Conservation (phyloP, 1,139 yeast species). For the Zygosaccharomyces sapae region DNA sequence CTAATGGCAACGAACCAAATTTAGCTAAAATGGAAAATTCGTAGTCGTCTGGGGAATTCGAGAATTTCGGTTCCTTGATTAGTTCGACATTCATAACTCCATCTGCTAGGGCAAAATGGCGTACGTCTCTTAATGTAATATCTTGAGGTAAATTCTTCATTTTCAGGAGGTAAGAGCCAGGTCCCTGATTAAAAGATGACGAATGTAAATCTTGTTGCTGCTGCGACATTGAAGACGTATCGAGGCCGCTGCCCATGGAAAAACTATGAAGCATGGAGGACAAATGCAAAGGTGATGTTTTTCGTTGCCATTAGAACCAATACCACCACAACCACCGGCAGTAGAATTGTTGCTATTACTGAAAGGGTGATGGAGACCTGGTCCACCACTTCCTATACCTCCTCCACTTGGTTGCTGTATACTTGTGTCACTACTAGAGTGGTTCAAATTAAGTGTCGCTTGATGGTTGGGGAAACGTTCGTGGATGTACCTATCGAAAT, state of each 20-base stretch:
- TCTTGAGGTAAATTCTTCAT: slow-evolving; percentile 67
- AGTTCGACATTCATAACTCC: slow-evolving; percentile 68
- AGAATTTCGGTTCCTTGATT: slow-evolving; percentile 27
- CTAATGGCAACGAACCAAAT: slow-evolving; percentile 61
- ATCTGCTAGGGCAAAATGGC: slow-evolving; percentile 70
- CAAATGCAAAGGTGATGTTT: slow-evolving; percentile 28
- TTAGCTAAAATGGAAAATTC: slow-evolving; percentile 50
- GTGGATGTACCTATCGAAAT: slow-evolving; percentile 14
- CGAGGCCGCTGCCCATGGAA: slow-evolving; percentile 18
- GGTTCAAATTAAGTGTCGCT: slow-evolving; percentile 16
- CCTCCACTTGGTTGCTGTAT: slow-evolving; percentile 21
- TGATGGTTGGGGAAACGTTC: slow-evolving; percentile 19
- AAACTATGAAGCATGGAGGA: slow-evolving; percentile 31
- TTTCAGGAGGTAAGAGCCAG: slow-evolving; percentile 32
- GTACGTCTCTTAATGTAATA: slow-evolving; percentile 65
- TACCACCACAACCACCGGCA: slow-evolving; percentile 12
- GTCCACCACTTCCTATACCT: slow-evolving; percentile 2
- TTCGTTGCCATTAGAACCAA: slow-evolving; percentile 10
- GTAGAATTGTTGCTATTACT: slow-evolving; percentile 17
- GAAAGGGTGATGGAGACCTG: slow-evolving; percentile 11
- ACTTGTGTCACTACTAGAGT: slow-evolving; percentile 18
- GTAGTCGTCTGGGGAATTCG: slow-evolving; percentile 17
- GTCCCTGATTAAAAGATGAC: slow-evolving; percentile 10
- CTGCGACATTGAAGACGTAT: slow-evolving; percentile 14
- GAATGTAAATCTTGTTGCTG: slow-evolving; percentile 13